Conservation (phyloP, 225 moss, liverwort and hornwort genomes). For the Pseudisothecium myosuroides region DNA sequence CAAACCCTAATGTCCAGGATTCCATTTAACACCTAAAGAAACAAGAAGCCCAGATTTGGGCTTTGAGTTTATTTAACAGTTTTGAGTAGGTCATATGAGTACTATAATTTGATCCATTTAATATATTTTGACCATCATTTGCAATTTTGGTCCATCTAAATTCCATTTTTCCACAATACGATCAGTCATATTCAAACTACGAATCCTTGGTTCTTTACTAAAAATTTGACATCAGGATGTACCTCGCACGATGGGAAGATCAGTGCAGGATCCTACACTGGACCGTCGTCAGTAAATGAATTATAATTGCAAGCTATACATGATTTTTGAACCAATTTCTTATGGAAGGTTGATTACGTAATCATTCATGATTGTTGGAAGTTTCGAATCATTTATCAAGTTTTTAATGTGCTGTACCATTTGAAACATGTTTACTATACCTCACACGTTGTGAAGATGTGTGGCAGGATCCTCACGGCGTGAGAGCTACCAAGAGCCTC, state of each 20-base stretch:
- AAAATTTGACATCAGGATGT: not conserved
- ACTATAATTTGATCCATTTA: not conserved
- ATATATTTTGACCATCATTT: not conserved
- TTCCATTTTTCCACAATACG: not conserved
- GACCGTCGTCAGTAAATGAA: not conserved
- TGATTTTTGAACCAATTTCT: not conserved
- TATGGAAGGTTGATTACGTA: not conserved
- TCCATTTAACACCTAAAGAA: not conserved
- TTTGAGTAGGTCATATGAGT: not conserved
- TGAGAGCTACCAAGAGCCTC: slow-evolving; percentile 17
- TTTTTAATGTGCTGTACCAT: not conserved
- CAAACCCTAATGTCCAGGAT: not conserved
- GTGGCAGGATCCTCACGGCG: slow-evolving; percentile 25
- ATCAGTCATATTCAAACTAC: not conserved
- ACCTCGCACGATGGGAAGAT: not conserved
- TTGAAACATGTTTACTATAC: not conserved
- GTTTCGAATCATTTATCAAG: not conserved
- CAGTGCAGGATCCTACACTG: not conserved
- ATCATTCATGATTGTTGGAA: no score
- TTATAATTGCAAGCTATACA: not conserved
- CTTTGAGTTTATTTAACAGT: not conserved
- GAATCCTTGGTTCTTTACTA: not conserved
- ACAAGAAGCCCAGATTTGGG: not conserved
- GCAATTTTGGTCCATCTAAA: not conserved
- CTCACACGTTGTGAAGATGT: slow-evolving; percentile 12